These are phyloP conservation scores for Fusarium heterosporum DNA, from an alignment of 2,329 filamentous ascomycete genomes.

Conservation along the genomic window DNA sequence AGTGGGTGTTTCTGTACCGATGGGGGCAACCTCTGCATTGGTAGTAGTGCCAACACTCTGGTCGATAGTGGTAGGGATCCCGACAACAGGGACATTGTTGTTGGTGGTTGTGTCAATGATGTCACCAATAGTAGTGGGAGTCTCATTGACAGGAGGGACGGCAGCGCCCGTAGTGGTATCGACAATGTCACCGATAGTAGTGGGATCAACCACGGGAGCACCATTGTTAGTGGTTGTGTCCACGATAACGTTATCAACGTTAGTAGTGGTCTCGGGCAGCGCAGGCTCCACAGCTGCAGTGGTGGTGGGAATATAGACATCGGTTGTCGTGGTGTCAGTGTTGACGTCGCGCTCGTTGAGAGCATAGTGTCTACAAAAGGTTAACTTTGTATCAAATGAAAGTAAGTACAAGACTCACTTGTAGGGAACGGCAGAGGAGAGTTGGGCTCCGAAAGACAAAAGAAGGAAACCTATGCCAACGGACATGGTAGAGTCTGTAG, in stretches of 20 bases:
- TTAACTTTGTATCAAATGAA: neutral
- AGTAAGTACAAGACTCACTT: neutral
- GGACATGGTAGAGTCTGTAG: conserved; percentile 13
- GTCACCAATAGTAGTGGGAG: neutral
- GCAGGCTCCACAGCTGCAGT: neutral
- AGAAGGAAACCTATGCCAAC: conserved; percentile 24
- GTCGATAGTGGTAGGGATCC: neutral
- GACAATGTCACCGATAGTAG: neutral
- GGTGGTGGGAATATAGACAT: neutral
- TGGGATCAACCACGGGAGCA: neutral
- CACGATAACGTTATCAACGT: neutral
- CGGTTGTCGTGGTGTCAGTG: conserved; percentile 2
- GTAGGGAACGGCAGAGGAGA: conserved; percentile 20
- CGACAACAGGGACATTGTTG: too few species aligned
- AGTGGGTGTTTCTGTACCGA: too few species aligned
- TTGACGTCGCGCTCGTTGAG: conserved; percentile 3
- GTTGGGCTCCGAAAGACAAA: conserved; percentile 15
- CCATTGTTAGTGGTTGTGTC: conserved; percentile 1
- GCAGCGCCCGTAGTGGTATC: neutral
- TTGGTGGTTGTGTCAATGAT: too few species aligned
- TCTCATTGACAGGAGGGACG: neutral
- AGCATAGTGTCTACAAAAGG: neutral
- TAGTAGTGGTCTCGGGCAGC: neutral
- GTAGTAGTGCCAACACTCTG: too few species aligned
- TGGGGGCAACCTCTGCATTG: too few species aligned